phyloP scores from a whole-genome alignment of 768 basidiomycete species.

The Agrocybe chaxingu region DNA sequence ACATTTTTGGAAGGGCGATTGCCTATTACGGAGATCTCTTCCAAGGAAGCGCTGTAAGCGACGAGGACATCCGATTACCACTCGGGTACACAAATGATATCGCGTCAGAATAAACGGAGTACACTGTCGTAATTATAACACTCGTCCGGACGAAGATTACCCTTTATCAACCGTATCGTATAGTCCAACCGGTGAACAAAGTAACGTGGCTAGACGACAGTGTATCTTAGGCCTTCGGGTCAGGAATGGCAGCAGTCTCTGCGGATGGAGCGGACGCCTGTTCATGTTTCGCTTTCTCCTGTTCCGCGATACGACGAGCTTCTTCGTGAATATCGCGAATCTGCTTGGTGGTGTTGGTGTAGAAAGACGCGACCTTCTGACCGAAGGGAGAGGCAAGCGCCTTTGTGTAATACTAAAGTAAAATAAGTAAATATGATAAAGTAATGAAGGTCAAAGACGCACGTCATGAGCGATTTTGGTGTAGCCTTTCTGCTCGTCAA shows the following conservation, averaged over 20 bases:
- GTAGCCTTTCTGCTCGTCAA: slow-evolving; percentile 83
- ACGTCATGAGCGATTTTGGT: slow-evolving; percentile 69
- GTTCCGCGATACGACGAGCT: slow-evolving; percentile 73
- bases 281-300: slow-evolving; percentile 40
- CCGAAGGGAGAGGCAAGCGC: slow-evolving; percentile 77
- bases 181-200: not conserved
- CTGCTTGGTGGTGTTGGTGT: slow-evolving; percentile 87
- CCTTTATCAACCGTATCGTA: too few species aligned
- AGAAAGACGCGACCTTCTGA: slow-evolving; percentile 74
- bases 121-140: not conserved
- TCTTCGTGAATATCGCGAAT: slow-evolving; percentile 92
- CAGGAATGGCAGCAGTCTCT: slow-evolving; percentile 7
- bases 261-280: slow-evolving; percentile 6
- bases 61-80: too few species aligned
- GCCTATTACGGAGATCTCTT: too few species aligned
- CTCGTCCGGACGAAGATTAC: not conserved
- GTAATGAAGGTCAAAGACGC: slow-evolving; percentile 12
- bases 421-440: slow-evolving; percentile 5
- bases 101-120: not conserved
- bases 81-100: not conserved
- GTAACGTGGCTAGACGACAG: slow-evolving; percentile 8
- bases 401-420: slow-evolving; percentile 67
- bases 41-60: too few species aligned
- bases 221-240: slow-evolving; percentile 15
- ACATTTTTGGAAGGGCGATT: too few species aligned